Evolutionary conservation across 78 protist species (phyloP).

Genomic region (Thecamonas trahens): DNA sequence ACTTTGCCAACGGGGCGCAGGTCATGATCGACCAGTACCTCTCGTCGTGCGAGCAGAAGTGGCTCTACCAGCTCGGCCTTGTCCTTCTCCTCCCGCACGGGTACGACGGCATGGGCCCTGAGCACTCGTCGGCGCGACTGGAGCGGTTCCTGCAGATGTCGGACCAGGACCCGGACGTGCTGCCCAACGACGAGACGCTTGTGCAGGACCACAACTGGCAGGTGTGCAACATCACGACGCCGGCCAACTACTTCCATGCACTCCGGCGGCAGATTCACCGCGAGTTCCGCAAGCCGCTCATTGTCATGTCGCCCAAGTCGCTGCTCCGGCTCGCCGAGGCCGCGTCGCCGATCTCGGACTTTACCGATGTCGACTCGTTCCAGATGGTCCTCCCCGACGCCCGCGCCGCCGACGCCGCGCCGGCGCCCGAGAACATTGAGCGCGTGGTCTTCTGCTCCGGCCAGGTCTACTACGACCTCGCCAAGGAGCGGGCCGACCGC

Average conservation of each 20-base stretch:
- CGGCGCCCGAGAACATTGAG: conserved; percentile 36
- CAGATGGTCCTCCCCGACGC: conserved; percentile 31
- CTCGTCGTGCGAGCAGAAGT: conserved; percentile 69
- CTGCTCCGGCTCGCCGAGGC: conserved; percentile 56
- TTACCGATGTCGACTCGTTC: conserved; percentile 36
- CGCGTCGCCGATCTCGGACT: conserved; percentile 27
- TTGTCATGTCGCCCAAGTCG: conserved; percentile 78
- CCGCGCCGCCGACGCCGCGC: conserved; percentile 5
- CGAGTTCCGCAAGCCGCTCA: conserved; percentile 91
- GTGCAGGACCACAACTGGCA: conserved; percentile 49
- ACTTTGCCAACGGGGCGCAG: conserved; percentile 90
- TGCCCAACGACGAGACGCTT: neutral
- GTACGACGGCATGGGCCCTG: conserved; percentile 96
- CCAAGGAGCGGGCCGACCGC: conserved; percentile 14
- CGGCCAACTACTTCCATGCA: conserved; percentile 95
- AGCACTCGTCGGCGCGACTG: conserved; percentile 86
- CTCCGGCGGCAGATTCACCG: conserved; percentile 88
- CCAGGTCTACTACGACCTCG: conserved; percentile 67
- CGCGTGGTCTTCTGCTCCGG: conserved; percentile 85
- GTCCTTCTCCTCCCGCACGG: conserved; percentile 92
- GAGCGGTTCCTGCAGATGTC: conserved; percentile 72
- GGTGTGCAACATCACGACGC: conserved; percentile 80
- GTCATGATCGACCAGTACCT: conserved; percentile 91
- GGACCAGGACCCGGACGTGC: conserved; percentile 14
- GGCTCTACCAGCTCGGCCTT: conserved; percentile 80